Base-by-base conservation (phyloP, 2,329 filamentous ascomycete genomes). In the Oidium heveae region DNA sequence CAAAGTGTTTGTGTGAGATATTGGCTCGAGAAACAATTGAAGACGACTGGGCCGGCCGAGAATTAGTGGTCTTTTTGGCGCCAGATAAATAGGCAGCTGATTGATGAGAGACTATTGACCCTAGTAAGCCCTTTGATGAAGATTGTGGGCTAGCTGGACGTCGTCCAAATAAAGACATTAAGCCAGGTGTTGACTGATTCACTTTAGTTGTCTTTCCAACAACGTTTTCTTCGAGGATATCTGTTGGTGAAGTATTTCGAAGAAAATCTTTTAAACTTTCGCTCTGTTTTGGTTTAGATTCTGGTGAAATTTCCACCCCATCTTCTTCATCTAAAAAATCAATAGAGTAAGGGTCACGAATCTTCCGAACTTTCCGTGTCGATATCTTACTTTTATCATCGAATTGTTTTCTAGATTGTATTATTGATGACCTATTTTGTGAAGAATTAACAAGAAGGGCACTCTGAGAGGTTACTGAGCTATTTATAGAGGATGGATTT, bases 281-380 rank as follows among this genome's bases (percentile, higher is more conserved):
- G 63, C 83, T 77, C 55, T 60, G 55, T 16, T 60, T 61, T 0
- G 61, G 58, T 37, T 60, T 58, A 22, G 59, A 56, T 41, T 55
- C 60, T 10, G 56, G 56, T 1, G 53, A 32, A n/a, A 54, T 54
- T 24, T 63, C 59, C n/a, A 61, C 59, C 6, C 66, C 64, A 34
- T 67, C 63, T 52, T 67, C 66, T 36, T 68, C 66, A 47, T 68
- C 65, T 13, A 80, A 84, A 33, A 79, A 71, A 63, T 95, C 88
- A 58, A 96, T 86, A n/a, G 87, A 86, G 60, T 96, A 96, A 0
- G 89, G 91, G 62, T 98, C 91, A 55, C 77, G 84, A 53, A 87
- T 78, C 32, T 86, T 79, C 49, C 82, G 77, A 47, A 82, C 84
- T 63, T 84, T 94, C 54, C 84, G 77, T 61, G 77, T 75, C 5